Evolutionary conservation across 331 rosid genomes (phyloP).

Genomic region (Pyrus hybrid): DNA sequence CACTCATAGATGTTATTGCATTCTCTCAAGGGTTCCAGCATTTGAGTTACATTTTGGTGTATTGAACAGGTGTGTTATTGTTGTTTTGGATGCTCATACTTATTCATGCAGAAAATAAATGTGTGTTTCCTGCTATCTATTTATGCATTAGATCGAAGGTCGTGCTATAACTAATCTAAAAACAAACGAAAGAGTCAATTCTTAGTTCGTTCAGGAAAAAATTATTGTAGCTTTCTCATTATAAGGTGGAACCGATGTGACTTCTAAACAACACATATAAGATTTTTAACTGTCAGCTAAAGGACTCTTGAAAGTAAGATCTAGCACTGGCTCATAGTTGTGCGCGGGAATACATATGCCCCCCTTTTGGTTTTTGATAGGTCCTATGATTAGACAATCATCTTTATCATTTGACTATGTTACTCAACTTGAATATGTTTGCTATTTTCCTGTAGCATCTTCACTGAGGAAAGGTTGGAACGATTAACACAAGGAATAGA

Average conservation of each 20-base stretch:
- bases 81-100: not conserved
- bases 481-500: slow-evolving; percentile 63
- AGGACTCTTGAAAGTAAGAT: not conserved
- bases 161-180: not conserved
- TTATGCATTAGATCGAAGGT: not conserved
- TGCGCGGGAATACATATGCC: not conserved
- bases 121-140: not conserved
- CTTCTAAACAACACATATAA: not conserved
- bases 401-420: not conserved
- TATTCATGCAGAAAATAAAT: not conserved
- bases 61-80: slow-evolving; percentile 62
- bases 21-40: slow-evolving; percentile 83
- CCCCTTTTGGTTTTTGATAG: not conserved
- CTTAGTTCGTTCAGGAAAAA: not conserved
- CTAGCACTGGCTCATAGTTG: not conserved
- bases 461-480: slow-evolving; percentile 93
- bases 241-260: not conserved
- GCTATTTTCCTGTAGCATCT: slow-evolving; percentile 58
- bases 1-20: slow-evolving; percentile 91
- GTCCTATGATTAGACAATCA: not conserved
- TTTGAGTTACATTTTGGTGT: slow-evolving; percentile 96
- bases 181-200: not conserved
- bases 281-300: not conserved
- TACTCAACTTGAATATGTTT: slow-evolving; percentile 32
- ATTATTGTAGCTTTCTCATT: not conserved